These are phyloP conservation scores for Tetratostichococcus sp. DNA, from an alignment of 139 green algal species.

Conservation along the genomic window DNA sequence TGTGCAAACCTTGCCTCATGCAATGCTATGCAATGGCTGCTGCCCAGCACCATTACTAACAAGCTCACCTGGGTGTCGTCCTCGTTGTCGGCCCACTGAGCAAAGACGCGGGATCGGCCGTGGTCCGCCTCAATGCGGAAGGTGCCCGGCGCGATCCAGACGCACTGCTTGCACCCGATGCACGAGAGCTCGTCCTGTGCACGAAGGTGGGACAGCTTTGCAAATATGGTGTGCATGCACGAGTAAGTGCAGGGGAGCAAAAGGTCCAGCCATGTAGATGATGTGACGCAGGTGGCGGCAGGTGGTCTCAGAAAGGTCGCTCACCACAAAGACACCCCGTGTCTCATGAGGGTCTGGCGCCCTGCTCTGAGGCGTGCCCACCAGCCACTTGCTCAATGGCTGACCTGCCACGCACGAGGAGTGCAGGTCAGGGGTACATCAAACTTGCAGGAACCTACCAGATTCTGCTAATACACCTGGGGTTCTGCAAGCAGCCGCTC, in stretches of 20 bases:
- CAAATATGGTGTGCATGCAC: too few relatives aligned
- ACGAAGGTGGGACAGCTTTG: not conserved
- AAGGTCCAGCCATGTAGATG: too few relatives aligned
- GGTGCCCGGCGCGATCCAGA: constrained; percentile 65
- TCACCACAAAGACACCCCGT: constrained; percentile 76
- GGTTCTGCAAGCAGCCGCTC: not conserved
- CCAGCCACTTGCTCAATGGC: constrained; percentile 75
- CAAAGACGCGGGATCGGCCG: constrained; percentile 70
- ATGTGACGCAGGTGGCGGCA: too few relatives aligned
- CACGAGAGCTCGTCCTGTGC: constrained; percentile 70
- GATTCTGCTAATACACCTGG: too few relatives aligned
- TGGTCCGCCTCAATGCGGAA: constrained; percentile 78
- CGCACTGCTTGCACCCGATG: constrained; percentile 87
- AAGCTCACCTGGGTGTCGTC: constrained; percentile 56
- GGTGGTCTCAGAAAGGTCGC: too few relatives aligned
- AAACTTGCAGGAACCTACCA: too few relatives aligned
- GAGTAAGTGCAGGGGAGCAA: too few relatives aligned
- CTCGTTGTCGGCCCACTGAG: constrained; percentile 72
- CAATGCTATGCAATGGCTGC: too few relatives aligned
- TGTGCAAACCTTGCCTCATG: too few relatives aligned
- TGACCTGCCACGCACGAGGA: too few relatives aligned
- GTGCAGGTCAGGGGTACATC: too few relatives aligned
- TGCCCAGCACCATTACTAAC: not conserved
- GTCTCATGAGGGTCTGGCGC: constrained; percentile 54
- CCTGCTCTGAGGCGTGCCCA: constrained; percentile 57